Evolutionary conservation across 495 filamentous ascomycete species (phyloP), one percentile per base, ranked within the genome.

Genomic region (Aspergillus avenaceus): DNA sequence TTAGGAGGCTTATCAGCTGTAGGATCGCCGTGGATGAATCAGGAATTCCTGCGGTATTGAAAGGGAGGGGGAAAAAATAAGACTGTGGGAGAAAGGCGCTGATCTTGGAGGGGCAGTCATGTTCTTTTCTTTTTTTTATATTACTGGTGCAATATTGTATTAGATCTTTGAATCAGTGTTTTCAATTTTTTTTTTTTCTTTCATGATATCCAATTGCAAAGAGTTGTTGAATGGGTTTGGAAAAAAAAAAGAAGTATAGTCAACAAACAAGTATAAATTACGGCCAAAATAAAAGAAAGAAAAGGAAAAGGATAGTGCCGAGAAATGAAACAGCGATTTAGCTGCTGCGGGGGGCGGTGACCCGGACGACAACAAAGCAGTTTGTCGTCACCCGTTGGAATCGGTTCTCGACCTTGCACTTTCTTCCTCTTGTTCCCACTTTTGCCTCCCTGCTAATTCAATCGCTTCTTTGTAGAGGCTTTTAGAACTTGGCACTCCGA

Each of bases 1-100:
- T 67, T 98, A 82, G 8, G 18, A 27, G 31, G 14, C 16, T 21
- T 38, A 8, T 9, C 9, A 5, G 34, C 34, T 14, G 21, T 38
- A 18, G 7, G 21, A 38, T 38, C 8, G 14, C 16, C 9, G 16
- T 1, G 6, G 34, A 19, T 19, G 18, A n/a, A 16, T 1, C 13
- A 5, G 13, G 34, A 14, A 34, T 16, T 34, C 16, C 34, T 21
- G 18, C 16, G 34, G 16, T 4, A 13, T 29, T 34, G 29, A 18
- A 38, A 46, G 19, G 2, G 19, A 31, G 8, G 22, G 43, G 43
- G 22, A 21, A 38, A 21, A 9, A 38, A 38, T 2, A n/a, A 18
- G n/a, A 1, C 34, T 7, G 6, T 38, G 14, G 13, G 5, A 8
- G 21, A 7, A 31, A 31, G 34, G n/a, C n/a, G n/a, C n/a, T n/a